Conservation (phyloP, 305 asterid species). For the Fraxinus angustifolia region DNA sequence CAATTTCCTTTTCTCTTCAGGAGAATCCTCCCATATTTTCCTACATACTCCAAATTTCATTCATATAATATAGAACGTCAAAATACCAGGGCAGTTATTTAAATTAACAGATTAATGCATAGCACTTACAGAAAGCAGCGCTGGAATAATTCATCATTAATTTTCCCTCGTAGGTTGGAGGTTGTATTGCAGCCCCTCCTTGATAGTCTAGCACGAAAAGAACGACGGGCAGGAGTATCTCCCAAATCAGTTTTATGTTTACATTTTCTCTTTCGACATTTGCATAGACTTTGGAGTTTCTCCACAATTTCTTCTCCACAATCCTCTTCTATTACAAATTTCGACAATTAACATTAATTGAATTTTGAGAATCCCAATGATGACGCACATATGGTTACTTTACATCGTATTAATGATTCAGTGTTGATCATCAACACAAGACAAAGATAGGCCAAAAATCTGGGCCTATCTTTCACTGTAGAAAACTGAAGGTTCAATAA, state of each 20-base stretch:
- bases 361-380: not conserved
- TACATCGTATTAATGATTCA: not conserved
- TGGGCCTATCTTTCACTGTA: not conserved
- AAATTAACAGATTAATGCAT: not conserved
- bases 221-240: not conserved
- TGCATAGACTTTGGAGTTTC: not conserved
- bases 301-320: not conserved
- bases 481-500: not conserved
- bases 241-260: not conserved
- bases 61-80: not conserved
- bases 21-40: constrained; percentile 37
- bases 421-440: not conserved
- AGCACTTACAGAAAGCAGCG: constrained; percentile 21
- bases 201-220: constrained; percentile 1
- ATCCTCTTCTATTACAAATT: not conserved
- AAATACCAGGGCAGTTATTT: not conserved
- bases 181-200: not conserved
- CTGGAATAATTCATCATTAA: not conserved
- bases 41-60: constrained; percentile 23
- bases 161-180: constrained; percentile 14
- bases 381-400: not conserved
- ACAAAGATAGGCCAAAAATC: not conserved
- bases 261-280: not conserved
- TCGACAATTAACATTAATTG: not conserved
- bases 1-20: constrained; percentile 35